phyloP scores from a whole-genome alignment of 2,329 filamentous ascomycete species.

The Diaporthe batatas region DNA sequence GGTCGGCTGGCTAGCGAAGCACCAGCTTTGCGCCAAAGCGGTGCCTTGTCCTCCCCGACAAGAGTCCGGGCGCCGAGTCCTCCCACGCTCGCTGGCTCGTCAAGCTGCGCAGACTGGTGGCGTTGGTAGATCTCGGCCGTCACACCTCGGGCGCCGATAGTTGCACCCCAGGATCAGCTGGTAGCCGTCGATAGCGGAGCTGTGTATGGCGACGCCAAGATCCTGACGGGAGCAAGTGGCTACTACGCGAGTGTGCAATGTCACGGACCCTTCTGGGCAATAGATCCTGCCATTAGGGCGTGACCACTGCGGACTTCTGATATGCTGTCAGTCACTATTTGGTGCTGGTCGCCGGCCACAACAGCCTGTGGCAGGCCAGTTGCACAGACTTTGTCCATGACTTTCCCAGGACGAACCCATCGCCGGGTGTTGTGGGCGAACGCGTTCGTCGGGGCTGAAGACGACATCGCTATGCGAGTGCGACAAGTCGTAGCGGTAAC shows the following conservation, averaged over 20 bases:
- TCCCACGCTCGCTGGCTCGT: not conserved
- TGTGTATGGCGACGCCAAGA: not conserved
- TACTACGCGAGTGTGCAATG: constrained; percentile 15
- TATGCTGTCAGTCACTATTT: constrained; percentile 3
- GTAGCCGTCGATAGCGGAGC: constrained; percentile 20
- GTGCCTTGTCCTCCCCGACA: constrained; percentile 14
- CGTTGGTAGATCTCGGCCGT: not conserved
- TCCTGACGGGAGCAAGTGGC: not conserved
- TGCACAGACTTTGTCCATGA: constrained; percentile 22
- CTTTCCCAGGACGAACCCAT: not conserved
- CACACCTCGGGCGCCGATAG: constrained; percentile 2
- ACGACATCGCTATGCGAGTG: not conserved
- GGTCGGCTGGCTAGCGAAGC: constrained; percentile 18
- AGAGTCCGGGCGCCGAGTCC: not conserved
- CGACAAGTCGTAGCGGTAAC: not conserved
- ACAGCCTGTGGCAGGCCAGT: constrained; percentile 6
- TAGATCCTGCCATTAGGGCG: constrained; percentile 17
- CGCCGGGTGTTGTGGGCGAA: constrained; percentile 8
- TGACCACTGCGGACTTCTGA: not conserved
- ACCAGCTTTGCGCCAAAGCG: constrained; percentile 4
- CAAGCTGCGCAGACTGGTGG: not conserved
- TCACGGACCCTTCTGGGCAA: constrained; percentile 9
- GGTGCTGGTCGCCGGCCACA: constrained; percentile 4
- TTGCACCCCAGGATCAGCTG: not conserved
- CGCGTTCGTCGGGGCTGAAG: not conserved